Evolutionary conservation across 2,329 filamentous ascomycete genomes (phyloP).

Genomic region (Ophiocordyceps camponoti-saundersi): DNA sequence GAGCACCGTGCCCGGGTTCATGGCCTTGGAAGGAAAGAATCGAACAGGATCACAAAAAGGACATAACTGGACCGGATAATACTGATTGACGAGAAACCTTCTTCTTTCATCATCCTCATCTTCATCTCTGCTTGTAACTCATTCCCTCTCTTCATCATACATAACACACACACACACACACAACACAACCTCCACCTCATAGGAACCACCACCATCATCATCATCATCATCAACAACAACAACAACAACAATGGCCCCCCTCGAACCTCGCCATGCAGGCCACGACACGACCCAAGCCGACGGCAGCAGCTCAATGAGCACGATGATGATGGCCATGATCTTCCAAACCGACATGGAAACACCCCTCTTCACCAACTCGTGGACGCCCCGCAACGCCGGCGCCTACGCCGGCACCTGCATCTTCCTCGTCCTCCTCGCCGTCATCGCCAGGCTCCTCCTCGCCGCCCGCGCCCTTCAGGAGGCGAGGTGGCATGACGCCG

Average conservation of each 20-base stretch:
- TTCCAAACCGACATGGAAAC: constrained; percentile 43
- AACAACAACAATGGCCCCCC: neutral
- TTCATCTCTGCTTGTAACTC: too few species aligned
- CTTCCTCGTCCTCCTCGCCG: constrained; percentile 66
- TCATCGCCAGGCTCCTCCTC: constrained; percentile 51
- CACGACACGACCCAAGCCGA: neutral
- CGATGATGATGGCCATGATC: constrained; percentile 25
- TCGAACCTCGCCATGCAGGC: neutral
- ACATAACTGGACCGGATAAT: too few species aligned
- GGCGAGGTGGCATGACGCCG: constrained; percentile 49
- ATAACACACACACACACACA: too few species aligned
- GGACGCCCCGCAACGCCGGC: constrained; percentile 55
- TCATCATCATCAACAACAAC: neutral
- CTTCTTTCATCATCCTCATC: too few species aligned
- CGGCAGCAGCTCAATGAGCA: constrained; percentile 3
- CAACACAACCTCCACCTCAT: too few species aligned
- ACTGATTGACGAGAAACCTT: too few species aligned
- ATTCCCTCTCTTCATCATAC: too few species aligned
- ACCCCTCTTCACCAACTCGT: constrained; percentile 42
- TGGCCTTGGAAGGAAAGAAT: too few species aligned
- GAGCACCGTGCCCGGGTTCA: too few species aligned
- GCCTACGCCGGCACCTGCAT: constrained; percentile 81
- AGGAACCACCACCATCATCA: too few species aligned
- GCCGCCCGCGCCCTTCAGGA: constrained; percentile 52
- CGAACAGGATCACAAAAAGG: too few species aligned